phyloP scores from a whole-genome alignment of 2,329 filamentous ascomycete genomes.

The Colletotrichum liaoningense region DNA sequence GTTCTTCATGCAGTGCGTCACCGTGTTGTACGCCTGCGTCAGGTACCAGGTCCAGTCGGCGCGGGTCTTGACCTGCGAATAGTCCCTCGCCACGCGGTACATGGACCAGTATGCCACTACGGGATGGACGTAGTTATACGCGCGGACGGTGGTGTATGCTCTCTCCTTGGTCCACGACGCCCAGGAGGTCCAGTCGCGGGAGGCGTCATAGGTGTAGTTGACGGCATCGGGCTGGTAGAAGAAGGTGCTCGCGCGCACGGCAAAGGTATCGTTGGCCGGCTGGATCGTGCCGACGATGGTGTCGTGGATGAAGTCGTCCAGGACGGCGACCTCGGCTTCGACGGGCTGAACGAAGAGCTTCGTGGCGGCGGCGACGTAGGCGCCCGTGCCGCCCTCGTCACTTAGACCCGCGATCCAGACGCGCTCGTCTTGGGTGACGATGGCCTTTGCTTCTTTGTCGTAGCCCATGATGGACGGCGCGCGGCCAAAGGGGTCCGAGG shows the following conservation, averaged over 20 bases:
- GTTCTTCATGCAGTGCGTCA: slow-evolving; percentile 50
- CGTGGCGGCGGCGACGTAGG: slow-evolving; percentile 65
- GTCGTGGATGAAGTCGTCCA: slow-evolving; percentile 65
- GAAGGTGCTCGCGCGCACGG: slow-evolving; percentile 62
- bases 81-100: slow-evolving; percentile 64
- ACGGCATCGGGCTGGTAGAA: slow-evolving; percentile 62
- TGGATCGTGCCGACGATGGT: slow-evolving; percentile 64
- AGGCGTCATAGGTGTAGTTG: slow-evolving; percentile 55
- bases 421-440: slow-evolving; percentile 59
- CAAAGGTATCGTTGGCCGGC: slow-evolving; percentile 48
- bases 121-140: slow-evolving; percentile 71
- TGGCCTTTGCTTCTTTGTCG: slow-evolving; percentile 58
- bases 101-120: slow-evolving; percentile 67
- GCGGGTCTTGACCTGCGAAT: slow-evolving; percentile 51
- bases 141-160: slow-evolving; percentile 59
- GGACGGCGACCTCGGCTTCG: slow-evolving; percentile 58
- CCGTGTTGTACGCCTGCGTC: slow-evolving; percentile 62
- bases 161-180: slow-evolving; percentile 46
- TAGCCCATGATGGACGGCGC: slow-evolving; percentile 68
- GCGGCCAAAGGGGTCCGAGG: slow-evolving; percentile 64
- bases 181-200: slow-evolving; percentile 54
- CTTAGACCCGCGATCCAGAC: slow-evolving; percentile 71
- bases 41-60: slow-evolving; percentile 65
- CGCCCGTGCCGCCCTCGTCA: slow-evolving; percentile 68
- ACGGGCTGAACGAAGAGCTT: slow-evolving; percentile 65